Evolutionary conservation across 1,139 yeast genomes (phyloP).

Genomic region (Meyerozyma guilliermondii): DNA sequence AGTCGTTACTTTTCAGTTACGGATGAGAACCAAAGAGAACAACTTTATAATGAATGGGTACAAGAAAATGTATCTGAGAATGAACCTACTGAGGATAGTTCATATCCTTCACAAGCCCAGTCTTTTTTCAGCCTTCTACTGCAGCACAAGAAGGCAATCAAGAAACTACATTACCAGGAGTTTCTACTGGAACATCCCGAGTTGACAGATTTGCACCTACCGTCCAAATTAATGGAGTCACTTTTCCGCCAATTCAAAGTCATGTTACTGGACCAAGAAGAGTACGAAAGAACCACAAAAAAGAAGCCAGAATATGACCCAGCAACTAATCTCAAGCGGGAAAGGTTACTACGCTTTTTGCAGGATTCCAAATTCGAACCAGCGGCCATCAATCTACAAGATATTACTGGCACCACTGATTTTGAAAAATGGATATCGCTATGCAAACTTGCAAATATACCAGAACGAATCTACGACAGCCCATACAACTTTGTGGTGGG

Average conservation of each 20-base stretch:
- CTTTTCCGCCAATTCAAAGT: slow-evolving; percentile 20
- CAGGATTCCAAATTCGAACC: slow-evolving; percentile 3
- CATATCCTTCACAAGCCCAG: slow-evolving; percentile 22
- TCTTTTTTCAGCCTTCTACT: slow-evolving; percentile 23
- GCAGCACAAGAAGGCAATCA: slow-evolving; percentile 25
- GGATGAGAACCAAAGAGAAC: slow-evolving; percentile 17
- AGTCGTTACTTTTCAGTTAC: slow-evolving; percentile 28
- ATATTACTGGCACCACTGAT: background rate
- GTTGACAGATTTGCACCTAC: slow-evolving; percentile 12
- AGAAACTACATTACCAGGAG: slow-evolving; percentile 22
- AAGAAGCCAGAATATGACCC: slow-evolving; percentile 12
- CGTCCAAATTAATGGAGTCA: slow-evolving; percentile 17
- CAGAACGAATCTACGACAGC: slow-evolving; percentile 21
- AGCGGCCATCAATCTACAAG: background rate
- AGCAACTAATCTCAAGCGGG: slow-evolving; percentile 24
- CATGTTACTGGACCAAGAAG: slow-evolving; percentile 22
- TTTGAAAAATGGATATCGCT: slow-evolving; percentile 30
- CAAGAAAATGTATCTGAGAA: background rate
- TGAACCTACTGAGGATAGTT: background rate
- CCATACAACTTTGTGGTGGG: slow-evolving; percentile 38
- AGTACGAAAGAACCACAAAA: slow-evolving; percentile 21
- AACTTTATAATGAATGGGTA: slow-evolving; percentile 31
- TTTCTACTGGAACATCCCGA: slow-evolving; percentile 18
- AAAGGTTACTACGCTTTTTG: slow-evolving; percentile 19
- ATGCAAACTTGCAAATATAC: slow-evolving; percentile 17